Conservation (phyloP, 192 early-diverging fungal genomes). For the Umbelopsis sp. region DNA sequence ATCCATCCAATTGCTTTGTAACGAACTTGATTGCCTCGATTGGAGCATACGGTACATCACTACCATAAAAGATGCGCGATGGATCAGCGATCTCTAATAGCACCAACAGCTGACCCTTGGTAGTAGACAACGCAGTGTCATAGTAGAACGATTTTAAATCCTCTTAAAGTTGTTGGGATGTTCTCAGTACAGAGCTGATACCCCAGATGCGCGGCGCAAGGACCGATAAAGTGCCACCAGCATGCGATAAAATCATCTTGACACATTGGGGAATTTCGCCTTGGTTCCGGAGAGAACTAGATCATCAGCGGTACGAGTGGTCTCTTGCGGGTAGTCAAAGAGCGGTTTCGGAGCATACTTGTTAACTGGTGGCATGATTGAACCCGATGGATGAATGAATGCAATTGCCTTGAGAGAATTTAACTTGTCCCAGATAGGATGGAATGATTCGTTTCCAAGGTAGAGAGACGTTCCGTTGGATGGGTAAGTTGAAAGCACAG, state of each 20-base stretch:
- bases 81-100: not conserved
- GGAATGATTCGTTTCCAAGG: not conserved
- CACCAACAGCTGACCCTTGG: not conserved
- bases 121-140: not conserved
- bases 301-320: slow-evolving; percentile 30
- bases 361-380: not conserved
- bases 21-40: not conserved
- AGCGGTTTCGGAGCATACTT: not conserved
- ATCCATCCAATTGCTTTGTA: not conserved
- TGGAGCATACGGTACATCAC: not conserved
- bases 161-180: not conserved
- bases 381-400: not conserved
- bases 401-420: not conserved
- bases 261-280: slow-evolving; percentile 42
- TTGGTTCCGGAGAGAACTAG: slow-evolving; percentile 43
- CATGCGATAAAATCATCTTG: slow-evolving; percentile 37
- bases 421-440: slow-evolving; percentile 1
- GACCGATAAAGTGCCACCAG: slow-evolving; percentile 44
- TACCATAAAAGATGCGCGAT: not conserved
- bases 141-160: not conserved
- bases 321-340: slow-evolving; percentile 22
- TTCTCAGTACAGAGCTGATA: not conserved
- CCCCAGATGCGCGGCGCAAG: slow-evolving; percentile 19
- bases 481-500: not conserved
- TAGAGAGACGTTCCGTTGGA: not conserved